A percentile compares a stretch with the other conserved stretches of the same genome.
These are phyloP conservation scores for Candida easanensis DNA, from an alignment of 805 yeast species.

Conservation along the genomic window DNA sequence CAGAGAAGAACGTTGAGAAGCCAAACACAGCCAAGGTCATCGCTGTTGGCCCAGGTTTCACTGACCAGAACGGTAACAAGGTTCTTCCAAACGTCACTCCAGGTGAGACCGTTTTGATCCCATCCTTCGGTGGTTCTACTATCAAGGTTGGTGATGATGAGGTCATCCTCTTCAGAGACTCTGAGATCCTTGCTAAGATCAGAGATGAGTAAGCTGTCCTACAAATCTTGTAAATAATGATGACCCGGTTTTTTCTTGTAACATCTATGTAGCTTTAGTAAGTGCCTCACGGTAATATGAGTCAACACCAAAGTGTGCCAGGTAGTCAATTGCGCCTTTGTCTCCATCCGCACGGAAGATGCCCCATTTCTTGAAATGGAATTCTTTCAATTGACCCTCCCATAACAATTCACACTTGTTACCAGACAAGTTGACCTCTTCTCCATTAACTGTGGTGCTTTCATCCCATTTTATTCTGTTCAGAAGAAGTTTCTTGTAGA, in stretches of 20 bases:
- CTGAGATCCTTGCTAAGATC: constrained; percentile 93
- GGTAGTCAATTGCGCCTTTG: constrained; percentile 42
- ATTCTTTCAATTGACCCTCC: constrained; percentile 62
- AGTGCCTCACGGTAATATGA: constrained; percentile 53
- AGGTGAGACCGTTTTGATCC: constrained; percentile 94
- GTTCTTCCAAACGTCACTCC: constrained; percentile 73
- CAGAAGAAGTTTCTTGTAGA: constrained; percentile 58
- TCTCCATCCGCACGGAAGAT: constrained; percentile 52
- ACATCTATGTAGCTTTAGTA: neutral
- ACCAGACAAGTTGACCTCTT: constrained; percentile 34
- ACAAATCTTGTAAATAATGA: constrained; percentile 3
- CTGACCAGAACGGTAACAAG: constrained; percentile 70
- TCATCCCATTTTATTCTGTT: constrained; percentile 71
- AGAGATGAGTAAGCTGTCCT: constrained; percentile 46
- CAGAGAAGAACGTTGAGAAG: constrained; percentile 95
- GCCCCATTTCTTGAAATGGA: constrained; percentile 69
- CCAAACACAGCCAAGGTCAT: constrained; percentile 88
- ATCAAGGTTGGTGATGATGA: constrained; percentile 84
- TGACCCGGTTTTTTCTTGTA: neutral
- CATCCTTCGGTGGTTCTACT: constrained; percentile 89
- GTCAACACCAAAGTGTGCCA: constrained; percentile 51
- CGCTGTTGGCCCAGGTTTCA: constrained; percentile 93
- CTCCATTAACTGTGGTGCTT: constrained; percentile 31
- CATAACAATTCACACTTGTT: constrained; percentile 56
- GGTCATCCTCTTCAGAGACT: constrained; percentile 82